Conservation (phyloP, 768 basidiomycete species). For the Termitomyces sp. region DNA sequence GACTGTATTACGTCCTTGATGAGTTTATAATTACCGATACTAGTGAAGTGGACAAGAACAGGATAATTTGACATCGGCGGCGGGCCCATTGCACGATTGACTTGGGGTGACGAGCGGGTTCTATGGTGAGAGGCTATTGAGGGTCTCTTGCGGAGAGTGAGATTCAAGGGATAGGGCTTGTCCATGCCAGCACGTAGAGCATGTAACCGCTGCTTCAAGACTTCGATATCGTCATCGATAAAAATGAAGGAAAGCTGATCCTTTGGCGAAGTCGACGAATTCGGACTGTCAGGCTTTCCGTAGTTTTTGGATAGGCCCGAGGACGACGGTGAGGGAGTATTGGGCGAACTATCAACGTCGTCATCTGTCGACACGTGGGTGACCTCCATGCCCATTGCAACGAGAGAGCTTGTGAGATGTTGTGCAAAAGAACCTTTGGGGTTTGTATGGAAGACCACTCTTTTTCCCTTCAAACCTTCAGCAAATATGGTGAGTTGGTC, state of each 20-base stretch:
- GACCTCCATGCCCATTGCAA: constrained; percentile 93
- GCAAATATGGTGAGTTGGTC: constrained; percentile 75
- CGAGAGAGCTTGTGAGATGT: constrained; percentile 88
- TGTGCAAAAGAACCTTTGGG: constrained; percentile 87
- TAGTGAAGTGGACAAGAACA: constrained; percentile 88
- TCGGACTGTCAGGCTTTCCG: neutral
- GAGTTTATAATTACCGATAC: constrained; percentile 80
- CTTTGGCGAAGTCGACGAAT: constrained; percentile 9
- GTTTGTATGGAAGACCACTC: constrained; percentile 78
- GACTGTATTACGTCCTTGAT: constrained; percentile 84
- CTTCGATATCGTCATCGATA: constrained; percentile 87
- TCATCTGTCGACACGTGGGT: constrained; percentile 66
- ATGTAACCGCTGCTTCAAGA: constrained; percentile 70
- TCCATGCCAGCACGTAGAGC: constrained; percentile 60
- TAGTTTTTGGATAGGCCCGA: constrained; percentile 4
- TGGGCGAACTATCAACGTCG: constrained; percentile 35
- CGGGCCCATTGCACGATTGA: constrained; percentile 50
- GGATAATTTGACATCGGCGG: constrained; percentile 26
- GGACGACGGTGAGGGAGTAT: constrained; percentile 10
- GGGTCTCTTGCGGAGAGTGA: constrained; percentile 54
- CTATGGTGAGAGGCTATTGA: constrained; percentile 62
- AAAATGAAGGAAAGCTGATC: constrained; percentile 61
- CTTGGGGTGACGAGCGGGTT: constrained; percentile 76
- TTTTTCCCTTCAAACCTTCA: constrained; percentile 77
- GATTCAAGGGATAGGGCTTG: constrained; percentile 34